Evolutionary conservation across 345 rosid species (phyloP).

Genomic region (Garcia nutans): DNA sequence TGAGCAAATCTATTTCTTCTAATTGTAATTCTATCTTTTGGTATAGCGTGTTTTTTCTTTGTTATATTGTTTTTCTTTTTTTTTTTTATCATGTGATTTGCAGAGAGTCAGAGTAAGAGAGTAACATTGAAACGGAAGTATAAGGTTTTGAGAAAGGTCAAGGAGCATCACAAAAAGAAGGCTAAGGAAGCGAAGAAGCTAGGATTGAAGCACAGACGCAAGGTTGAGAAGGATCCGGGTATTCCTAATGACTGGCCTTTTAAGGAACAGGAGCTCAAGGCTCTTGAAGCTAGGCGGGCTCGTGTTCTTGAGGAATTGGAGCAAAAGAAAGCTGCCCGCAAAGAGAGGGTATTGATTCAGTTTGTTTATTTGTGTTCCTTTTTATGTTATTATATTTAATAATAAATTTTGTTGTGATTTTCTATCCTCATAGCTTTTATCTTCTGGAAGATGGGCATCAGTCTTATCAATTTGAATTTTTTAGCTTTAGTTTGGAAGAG

Average conservation of each 20-base stretch:
- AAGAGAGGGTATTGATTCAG: slow-evolving; percentile 65
- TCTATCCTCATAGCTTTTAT: background rate
- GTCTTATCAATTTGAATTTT: too few relatives aligned
- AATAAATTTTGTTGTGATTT: background rate
- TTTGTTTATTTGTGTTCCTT: background rate
- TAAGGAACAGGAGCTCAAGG: slow-evolving; percentile 95
- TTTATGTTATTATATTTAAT: background rate
- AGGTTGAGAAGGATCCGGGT: slow-evolving; percentile 93
- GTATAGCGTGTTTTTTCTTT: background rate
- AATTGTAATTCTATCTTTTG: background rate
- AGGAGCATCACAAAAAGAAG: slow-evolving; percentile 92
- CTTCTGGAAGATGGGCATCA: too few relatives aligned
- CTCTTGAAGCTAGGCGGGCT: slow-evolving; percentile 83
- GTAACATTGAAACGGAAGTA: slow-evolving; percentile 74
- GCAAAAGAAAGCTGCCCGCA: slow-evolving; percentile 82
- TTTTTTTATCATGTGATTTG: background rate
- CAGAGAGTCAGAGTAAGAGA: slow-evolving; percentile 98
- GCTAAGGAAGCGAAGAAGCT: slow-evolving; percentile 93
- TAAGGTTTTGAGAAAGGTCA: slow-evolving; percentile 83
- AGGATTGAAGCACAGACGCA: slow-evolving; percentile 48
- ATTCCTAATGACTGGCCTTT: slow-evolving; percentile 98
- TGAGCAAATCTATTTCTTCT: slow-evolving; percentile 30
- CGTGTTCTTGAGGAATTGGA: slow-evolving; percentile 84
- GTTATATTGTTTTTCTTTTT: background rate
- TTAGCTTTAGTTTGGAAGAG: background rate